Evolutionary conservation across 78 protist species (phyloP).

Genomic region (Anaeramoeba ignava): DNA sequence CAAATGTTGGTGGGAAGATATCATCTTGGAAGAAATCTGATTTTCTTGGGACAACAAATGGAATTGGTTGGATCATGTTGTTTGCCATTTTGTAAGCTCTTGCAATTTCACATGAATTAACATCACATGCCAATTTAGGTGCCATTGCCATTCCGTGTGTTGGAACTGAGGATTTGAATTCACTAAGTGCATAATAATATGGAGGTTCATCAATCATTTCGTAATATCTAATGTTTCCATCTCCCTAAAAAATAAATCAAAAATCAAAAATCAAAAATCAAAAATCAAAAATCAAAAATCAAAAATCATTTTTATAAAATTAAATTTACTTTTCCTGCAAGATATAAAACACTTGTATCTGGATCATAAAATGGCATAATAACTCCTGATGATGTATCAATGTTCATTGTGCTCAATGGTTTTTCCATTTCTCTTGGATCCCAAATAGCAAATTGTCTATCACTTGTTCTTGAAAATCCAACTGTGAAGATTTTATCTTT

Average conservation of each 20-base stretch:
- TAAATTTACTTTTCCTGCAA: slow-evolving; percentile 93
- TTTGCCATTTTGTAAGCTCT: slow-evolving; percentile 62
- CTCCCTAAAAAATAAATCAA: too few species aligned
- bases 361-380: slow-evolving; percentile 76
- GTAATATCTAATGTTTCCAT: slow-evolving; percentile 86
- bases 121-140: slow-evolving; percentile 71
- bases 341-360: slow-evolving; percentile 64
- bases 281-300: too few species aligned
- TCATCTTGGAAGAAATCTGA: slow-evolving; percentile 78
- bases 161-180: slow-evolving; percentile 64
- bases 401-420: slow-evolving; percentile 27
- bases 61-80: slow-evolving; percentile 63
- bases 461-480: slow-evolving; percentile 70
- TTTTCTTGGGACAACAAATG: slow-evolving; percentile 76
- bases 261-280: too few species aligned
- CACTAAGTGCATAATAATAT: slow-evolving; percentile 46
- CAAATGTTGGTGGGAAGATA: slow-evolving; percentile 69
- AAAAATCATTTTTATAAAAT: too few species aligned
- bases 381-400: slow-evolving; percentile 69
- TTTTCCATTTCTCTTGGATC: slow-evolving; percentile 39
- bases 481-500: slow-evolving; percentile 48
- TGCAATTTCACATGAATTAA: slow-evolving; percentile 60
- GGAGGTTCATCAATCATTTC: slow-evolving; percentile 68
- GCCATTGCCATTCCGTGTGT: slow-evolving; percentile 64
- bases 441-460: slow-evolving; percentile 66